Conservation (phyloP, 1,284 basidiomycete genomes). For the Boletus semigastroideus region DNA sequence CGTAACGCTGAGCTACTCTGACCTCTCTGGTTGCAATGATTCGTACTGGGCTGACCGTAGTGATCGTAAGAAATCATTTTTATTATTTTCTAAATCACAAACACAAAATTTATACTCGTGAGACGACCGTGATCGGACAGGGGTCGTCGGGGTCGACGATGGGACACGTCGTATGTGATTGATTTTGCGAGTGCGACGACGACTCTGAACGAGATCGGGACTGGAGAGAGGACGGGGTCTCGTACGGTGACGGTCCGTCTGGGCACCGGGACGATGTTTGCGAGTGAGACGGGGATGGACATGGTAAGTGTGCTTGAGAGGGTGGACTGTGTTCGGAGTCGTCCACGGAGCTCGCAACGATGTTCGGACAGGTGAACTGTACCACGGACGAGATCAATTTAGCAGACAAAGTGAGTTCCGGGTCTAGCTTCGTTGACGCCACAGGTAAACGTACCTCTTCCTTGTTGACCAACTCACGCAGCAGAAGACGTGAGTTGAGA, state of each 20-base stretch:
- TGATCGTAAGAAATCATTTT: too few species aligned
- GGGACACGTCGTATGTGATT: too few species aligned
- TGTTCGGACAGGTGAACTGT: constrained; percentile 25
- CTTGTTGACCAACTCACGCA: constrained; percentile 29
- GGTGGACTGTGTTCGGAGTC: constrained; percentile 18
- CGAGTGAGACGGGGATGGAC: constrained; percentile 6
- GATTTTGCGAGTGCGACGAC: too few species aligned
- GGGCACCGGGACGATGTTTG: not conserved
- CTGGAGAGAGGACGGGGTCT: too few species aligned
- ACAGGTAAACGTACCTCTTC: constrained; percentile 21
- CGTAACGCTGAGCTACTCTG: too few species aligned
- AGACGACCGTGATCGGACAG: constrained; percentile 15
- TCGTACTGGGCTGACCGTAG: too few species aligned
- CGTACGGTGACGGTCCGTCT: too few species aligned
- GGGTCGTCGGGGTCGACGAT: not conserved
- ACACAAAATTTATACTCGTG: constrained; percentile 10
- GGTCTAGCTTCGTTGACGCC: not conserved
- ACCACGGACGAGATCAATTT: too few species aligned
- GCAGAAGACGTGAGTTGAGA: constrained; percentile 30
- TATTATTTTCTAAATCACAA: too few species aligned
- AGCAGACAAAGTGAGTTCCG: not conserved
- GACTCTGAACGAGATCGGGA: too few species aligned
- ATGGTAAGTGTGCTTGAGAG: constrained; percentile 8
- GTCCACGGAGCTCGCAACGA: constrained; percentile 23
- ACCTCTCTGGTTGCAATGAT: too few species aligned